Evolutionary conservation across 352 stramenopile genomes (phyloP).

Genomic region (Pythium dissotocum): DNA sequence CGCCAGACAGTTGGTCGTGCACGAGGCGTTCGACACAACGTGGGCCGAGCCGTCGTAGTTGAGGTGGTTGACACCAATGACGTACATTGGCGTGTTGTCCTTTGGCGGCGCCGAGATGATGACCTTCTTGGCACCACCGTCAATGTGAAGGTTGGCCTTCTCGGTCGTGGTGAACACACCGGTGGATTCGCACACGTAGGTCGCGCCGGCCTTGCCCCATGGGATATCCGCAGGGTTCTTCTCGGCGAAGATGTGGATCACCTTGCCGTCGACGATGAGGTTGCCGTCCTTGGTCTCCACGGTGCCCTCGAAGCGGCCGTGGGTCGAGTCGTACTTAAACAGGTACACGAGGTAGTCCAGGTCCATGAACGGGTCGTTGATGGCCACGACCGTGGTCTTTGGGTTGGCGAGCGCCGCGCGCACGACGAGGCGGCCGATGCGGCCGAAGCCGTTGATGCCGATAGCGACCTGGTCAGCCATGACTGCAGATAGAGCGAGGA

Average conservation of each 20-base stretch:
- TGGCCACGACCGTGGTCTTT: slow-evolving; percentile 50
- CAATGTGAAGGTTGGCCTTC: slow-evolving; percentile 82
- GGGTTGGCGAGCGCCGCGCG: slow-evolving; percentile 51
- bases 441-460: slow-evolving; percentile 60
- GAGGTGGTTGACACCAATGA: slow-evolving; percentile 94
- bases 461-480: slow-evolving; percentile 47
- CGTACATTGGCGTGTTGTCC: slow-evolving; percentile 94
- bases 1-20: slow-evolving; percentile 77
- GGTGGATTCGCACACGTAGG: slow-evolving; percentile 96
- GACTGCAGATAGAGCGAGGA: background rate
- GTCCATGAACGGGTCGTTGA: slow-evolving; percentile 68
- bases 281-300: slow-evolving; percentile 88
- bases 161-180: slow-evolving; percentile 94
- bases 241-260: slow-evolving; percentile 44
- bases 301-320: slow-evolving; percentile 90
- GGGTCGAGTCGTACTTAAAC: slow-evolving; percentile 97
- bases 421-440: slow-evolving; percentile 53
- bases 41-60: slow-evolving; percentile 87
- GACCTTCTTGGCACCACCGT: slow-evolving; percentile 95
- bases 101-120: slow-evolving; percentile 96
- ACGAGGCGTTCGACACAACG: slow-evolving; percentile 81
- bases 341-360: slow-evolving; percentile 87
- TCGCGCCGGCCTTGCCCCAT: slow-evolving; percentile 79
- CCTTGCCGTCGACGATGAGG: slow-evolving; percentile 51
- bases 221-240: slow-evolving; percentile 67